Evolutionary conservation across 768 basidiomycete genomes (phyloP).

Genomic region (Lyophyllum shimeji): DNA sequence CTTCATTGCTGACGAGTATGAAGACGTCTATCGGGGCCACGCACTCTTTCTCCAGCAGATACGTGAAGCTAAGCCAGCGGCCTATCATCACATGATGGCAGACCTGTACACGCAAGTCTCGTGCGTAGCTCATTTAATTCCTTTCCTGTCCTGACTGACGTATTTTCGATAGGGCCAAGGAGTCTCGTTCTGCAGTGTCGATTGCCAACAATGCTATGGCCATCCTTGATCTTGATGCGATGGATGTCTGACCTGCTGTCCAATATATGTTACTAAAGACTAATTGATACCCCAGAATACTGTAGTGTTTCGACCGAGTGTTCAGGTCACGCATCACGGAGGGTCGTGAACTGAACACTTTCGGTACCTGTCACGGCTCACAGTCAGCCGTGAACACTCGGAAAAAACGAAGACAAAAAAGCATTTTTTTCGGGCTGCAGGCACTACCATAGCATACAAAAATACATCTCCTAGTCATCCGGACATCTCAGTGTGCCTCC

Average conservation of each 20-base stretch:
- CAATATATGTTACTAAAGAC: too few species aligned
- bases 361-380: constrained; percentile 1
- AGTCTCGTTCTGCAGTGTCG: not conserved
- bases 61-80: not conserved
- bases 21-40: constrained; percentile 6
- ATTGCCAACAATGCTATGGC: constrained; percentile 1
- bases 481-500: not conserved
- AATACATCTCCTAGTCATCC: not conserved
- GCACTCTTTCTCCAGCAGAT: constrained; percentile 8
- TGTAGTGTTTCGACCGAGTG: constrained; percentile 1
- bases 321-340: constrained; percentile 1
- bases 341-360: constrained; percentile 2
- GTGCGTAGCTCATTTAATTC: not conserved
- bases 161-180: not conserved
- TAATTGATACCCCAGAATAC: too few species aligned
- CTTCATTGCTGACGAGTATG: constrained; percentile 7
- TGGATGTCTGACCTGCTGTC: constrained; percentile 7
- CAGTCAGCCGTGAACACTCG: not conserved
- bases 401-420: not conserved
- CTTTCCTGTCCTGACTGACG: not conserved
- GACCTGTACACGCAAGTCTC: constrained; percentile 2
- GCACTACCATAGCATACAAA: not conserved
- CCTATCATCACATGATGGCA: constrained; percentile 8
- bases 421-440: not conserved
- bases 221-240: constrained; percentile 4